Evolutionary conservation across 2,329 filamentous ascomycete species (phyloP), one percentile per base, ranked within the genome.

Genomic region (Magnaporthiopsis incrustans): DNA sequence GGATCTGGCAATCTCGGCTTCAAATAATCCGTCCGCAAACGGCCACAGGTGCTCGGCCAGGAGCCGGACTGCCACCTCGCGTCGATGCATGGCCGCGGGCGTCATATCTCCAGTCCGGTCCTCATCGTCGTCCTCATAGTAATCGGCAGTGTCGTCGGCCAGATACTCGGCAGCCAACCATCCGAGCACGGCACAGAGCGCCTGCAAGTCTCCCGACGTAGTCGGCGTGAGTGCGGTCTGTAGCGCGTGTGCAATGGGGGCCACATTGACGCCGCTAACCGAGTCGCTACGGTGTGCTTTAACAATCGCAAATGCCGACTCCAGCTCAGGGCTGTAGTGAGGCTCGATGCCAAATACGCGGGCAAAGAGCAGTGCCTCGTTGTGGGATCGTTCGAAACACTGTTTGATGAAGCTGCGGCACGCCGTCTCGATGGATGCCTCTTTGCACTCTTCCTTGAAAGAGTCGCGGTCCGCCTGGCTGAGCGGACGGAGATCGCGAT

Each of bases 141-240:
- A 83, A 3, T 81, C 69, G 27, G 83, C 71, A 14, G 85, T 76
- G 60, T 86, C 84, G 3, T 81, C 69, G 30, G 83, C 71, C 14
- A 85, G 76, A 64, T 86, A 86, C 70, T 87, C 84, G 68, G 82
- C 82, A 7, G 81, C 81, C 33, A 86, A 73, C 82, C 84, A 85
- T 1, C 82, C 82, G 0, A 86, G 77, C 6, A 86, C 74, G 60
- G 81, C 82, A 73, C 84, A 87, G 1, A 82, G 77, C 0, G 77
- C 79, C 60, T 78, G 75, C 58, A 87, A 71, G 14, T 82, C 78
- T 77, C 0, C 74, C 69, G 44, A 83, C 79, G 30, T 76, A 77
- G 4, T 76, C 76, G 2, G 81, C 81, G 62, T 38, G 6, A 58
- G 53, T 8, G 44, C 57, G 4, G 62, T 33, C 62, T 63, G 62